phyloP scores from a whole-genome alignment of 192 early-diverging fungal species.

The Umbelopsis ramanniana region DNA sequence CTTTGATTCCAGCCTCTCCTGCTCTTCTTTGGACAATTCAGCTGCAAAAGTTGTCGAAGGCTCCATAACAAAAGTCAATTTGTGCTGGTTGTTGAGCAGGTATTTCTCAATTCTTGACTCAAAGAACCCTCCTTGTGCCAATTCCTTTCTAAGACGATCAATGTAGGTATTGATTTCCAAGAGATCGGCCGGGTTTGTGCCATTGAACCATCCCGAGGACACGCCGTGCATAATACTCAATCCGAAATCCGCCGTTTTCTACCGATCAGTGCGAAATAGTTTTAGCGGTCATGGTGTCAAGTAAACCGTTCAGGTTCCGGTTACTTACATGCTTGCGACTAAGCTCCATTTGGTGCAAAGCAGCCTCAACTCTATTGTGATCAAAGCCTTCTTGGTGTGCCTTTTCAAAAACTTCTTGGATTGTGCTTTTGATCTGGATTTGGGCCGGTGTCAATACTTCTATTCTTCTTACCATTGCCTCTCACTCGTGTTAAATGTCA shows the following conservation, averaged over 20 bases:
- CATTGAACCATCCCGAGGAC: slow-evolving; percentile 87
- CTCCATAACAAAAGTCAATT: slow-evolving; percentile 82
- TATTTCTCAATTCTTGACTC: slow-evolving; percentile 74
- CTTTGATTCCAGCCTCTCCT: slow-evolving; percentile 64
- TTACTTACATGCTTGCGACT: slow-evolving; percentile 80
- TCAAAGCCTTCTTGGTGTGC: slow-evolving; percentile 80
- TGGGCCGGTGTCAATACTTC: not conserved
- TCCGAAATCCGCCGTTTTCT: slow-evolving; percentile 89
- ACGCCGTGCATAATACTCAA: slow-evolving; percentile 78
- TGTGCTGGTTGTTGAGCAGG: slow-evolving; percentile 79
- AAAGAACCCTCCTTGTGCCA: slow-evolving; percentile 70
- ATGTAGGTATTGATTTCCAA: slow-evolving; percentile 82
- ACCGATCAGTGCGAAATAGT: slow-evolving; percentile 3
- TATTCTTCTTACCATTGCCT: not conserved
- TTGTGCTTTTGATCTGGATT: slow-evolving; percentile 64
- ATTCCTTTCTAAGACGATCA: slow-evolving; percentile 65
- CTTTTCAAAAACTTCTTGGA: slow-evolving; percentile 69
- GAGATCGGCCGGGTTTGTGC: slow-evolving; percentile 81
- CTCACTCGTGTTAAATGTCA: not conserved
- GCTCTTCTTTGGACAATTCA: slow-evolving; percentile 64
- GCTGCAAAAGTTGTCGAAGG: slow-evolving; percentile 70
- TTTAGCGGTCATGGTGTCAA: too few relatives aligned
- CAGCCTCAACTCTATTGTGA: slow-evolving; percentile 75
- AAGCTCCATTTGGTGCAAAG: slow-evolving; percentile 89
- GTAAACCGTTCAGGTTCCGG: not conserved